Evolutionary conservation across 2,329 filamentous ascomycete genomes (phyloP), one percentile per base, ranked within the genome.

Genomic region (Trichoderma simmonsii): DNA sequence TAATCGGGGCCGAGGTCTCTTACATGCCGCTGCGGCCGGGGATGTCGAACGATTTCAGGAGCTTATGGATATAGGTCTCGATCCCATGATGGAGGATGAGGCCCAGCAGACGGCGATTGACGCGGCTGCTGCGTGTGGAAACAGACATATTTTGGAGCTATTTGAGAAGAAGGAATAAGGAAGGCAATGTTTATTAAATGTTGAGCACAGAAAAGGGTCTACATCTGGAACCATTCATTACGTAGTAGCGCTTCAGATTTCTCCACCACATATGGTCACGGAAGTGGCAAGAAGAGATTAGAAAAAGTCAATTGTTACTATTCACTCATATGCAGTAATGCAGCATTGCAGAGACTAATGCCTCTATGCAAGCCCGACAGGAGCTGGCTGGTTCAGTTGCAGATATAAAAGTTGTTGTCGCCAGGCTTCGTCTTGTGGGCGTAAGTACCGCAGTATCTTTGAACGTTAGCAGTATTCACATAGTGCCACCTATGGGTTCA

Each of bases 61-160:
- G 15, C 36, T 81, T 59, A 70, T 79, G 72, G 75, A 71, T 6
- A 60, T 73, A 56, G 79, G 79, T 0, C 48, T 82, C 12, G 80
- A 82, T 74, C 73, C 75, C 1, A 75, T 76, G 75, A 28, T 71
- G 62, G 78, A 80, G 75, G 79, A 82, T 54, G 28, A 75, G 7
- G 71, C 69, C 43, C 75, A 78, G 39, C 75, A 77, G 73, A 81
- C 78, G 15, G 71, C 79, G 15, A 74, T 82, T 56, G 80, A 82
- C 75, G 76, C 79, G 1, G 81, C 81, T 18, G 80, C 79, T 26
- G 79, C 78, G 12, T 77, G 72, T 69, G 75, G 73, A 11, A 79
- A 79, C 9, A 54, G 71, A n/a, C 67, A 66, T 1, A 73, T 80
- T 7, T 48, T 82, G 65, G 73, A 69, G 15, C 18, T 82, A n/a